Evolutionary conservation across 2,329 filamentous ascomycete species (phyloP).

Genomic region (Penicillium sp.): DNA sequence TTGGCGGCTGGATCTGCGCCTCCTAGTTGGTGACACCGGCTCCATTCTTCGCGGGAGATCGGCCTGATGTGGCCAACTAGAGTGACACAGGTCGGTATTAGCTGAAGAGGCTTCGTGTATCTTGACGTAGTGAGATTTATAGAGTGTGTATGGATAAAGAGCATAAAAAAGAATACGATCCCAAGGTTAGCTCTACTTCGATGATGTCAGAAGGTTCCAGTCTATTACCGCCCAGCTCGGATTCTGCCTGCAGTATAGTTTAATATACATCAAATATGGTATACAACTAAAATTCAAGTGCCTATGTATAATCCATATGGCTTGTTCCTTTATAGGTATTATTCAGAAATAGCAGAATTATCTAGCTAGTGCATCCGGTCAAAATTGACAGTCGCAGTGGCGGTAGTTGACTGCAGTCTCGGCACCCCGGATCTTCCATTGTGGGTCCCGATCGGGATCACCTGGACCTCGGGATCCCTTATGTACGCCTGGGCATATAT

Average conservation of each 20-base stretch:
- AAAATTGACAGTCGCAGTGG: background rate
- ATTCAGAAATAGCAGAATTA: background rate
- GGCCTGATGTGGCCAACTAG: background rate
- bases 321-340: background rate
- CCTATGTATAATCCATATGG: no score
- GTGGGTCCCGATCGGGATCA: constrained; percentile 1
- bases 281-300: no score
- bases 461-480: background rate
- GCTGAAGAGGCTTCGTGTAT: background rate
- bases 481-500: no score
- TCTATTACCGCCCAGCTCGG: background rate
- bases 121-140: background rate
- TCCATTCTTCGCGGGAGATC: constrained; percentile 8
- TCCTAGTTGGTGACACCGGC: background rate
- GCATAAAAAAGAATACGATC: background rate
- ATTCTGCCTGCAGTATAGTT: background rate
- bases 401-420: background rate
- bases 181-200: background rate
- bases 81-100: background rate
- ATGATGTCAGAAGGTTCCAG: constrained; percentile 1
- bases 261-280: no score
- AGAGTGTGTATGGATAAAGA: no score
- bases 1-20: background rate
- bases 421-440: background rate
- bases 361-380: background rate